Evolutionary conservation across 495 filamentous ascomycete genomes (phyloP).

Genomic region (Geopyxis carbonaria): DNA sequence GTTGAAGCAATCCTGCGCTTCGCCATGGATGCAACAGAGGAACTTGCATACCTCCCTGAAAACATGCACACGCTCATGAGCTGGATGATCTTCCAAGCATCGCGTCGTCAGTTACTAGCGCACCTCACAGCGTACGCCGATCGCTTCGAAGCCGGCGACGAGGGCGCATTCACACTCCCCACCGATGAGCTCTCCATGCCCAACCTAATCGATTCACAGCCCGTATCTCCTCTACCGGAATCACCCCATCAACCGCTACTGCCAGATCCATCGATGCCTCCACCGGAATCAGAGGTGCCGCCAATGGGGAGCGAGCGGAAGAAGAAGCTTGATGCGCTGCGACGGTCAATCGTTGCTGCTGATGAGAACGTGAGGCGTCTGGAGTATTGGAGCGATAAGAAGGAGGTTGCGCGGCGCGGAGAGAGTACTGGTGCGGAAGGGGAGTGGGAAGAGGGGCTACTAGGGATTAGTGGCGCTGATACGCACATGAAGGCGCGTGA

Average conservation of each 20-base stretch:
- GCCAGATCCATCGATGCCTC: neutral
- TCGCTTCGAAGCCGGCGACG: neutral
- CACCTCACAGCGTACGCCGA: constrained; percentile 34
- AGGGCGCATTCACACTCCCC: constrained; percentile 3
- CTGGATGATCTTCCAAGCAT: constrained; percentile 75
- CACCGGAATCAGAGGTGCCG: constrained; percentile 9
- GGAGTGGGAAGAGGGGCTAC: neutral
- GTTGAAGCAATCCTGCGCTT: constrained; percentile 65
- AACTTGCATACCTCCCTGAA: constrained; percentile 57
- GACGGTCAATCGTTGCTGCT: constrained; percentile 44
- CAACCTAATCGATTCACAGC: constrained; percentile 1
- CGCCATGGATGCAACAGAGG: constrained; percentile 58
- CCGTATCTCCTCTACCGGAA: neutral
- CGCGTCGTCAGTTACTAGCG: constrained; percentile 55
- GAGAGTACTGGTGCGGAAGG: neutral
- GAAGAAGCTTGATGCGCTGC: constrained; percentile 38
- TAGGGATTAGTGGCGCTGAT: constrained; percentile 7
- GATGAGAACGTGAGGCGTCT: constrained; percentile 49
- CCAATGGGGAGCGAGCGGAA: no score
- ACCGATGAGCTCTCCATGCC: constrained; percentile 3
- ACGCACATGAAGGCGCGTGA: neutral
- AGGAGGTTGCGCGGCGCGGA: constrained; percentile 33
- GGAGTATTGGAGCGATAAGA: constrained; percentile 63
- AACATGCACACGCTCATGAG: constrained; percentile 74
- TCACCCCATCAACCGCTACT: neutral